Evolutionary conservation across 495 filamentous ascomycete genomes (phyloP), one percentile per base, ranked within the genome.

Genomic region (Choiromyces venosus): DNA sequence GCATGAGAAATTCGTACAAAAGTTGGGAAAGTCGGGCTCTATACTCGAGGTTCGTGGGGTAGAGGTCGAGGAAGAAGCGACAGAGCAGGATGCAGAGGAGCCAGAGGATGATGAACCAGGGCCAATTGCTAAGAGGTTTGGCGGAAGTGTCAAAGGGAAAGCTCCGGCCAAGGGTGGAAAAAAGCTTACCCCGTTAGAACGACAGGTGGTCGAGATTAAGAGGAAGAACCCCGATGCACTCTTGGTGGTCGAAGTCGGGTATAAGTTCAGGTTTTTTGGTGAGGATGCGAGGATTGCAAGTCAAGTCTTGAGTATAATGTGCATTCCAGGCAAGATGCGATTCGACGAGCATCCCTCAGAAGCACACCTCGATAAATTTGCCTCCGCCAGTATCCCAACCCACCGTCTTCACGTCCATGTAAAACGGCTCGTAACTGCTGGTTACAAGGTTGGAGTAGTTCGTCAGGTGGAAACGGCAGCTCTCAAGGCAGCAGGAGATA

Each of bases 181-280:
- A 37, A 97, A 97, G 79, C 87, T 99, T 66, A 99, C 96, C 7
- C 95, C 95, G 0, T 89, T 99, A 90, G 95, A 97, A 81, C 89
- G 91, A 66, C 95, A 98, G 76, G 89, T 96, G 44, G 86, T 99
- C 19, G 93, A 97, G 29, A 96, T 99, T 78, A 99, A 99, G 84
- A 86, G 89, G 70, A 92, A 94, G 75, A 87, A 98, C 81, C 90
- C 93, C 85, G 94, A 97, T 78, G 94, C 94, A 0, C 72, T 98
- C 12, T 83, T 99, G 52, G 88, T 97, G 4, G 88, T 97, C 29
- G 93, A 99, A 79, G 95, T 99, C 7, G 95, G 95, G 37, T 99
- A 99, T 82, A 99, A 99, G 82, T 99, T 95, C 84, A 88, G 90
- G 61, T 97, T 99, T 85, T 97, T 96, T 79, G 95, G 96, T n/a